A percentile compares a stretch with the other conserved stretches of the same genome.
Conservation (phyloP, 768 basidiomycete species). For the Suillus brevipes region DNA sequence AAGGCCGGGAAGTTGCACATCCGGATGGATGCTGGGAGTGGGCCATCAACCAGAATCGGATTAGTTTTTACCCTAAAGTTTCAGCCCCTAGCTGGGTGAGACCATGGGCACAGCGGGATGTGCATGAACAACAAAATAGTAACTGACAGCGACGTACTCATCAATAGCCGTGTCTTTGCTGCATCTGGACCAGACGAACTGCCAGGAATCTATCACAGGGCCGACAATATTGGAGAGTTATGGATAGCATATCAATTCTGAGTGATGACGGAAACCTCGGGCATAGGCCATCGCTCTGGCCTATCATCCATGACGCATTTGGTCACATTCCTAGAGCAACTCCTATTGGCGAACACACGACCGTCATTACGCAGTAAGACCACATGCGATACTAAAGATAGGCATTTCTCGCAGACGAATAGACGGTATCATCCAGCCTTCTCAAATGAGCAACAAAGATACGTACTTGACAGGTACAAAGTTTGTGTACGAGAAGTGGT, state of each 20-base stretch:
- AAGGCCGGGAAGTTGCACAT: neutral
- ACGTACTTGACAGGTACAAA: neutral
- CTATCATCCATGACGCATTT: neutral
- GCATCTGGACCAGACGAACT: neutral
- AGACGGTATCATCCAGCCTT: neutral
- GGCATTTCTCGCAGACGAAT: neutral
- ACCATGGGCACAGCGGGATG: neutral
- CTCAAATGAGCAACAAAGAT: neutral
- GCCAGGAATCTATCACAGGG: neutral
- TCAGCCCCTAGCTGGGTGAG: neutral
- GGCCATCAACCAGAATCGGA: neutral
- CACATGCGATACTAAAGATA: neutral
- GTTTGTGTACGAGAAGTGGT: neutral
- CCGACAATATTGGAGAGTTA: neutral
- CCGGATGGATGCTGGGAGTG: neutral
- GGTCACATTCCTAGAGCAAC: neutral
- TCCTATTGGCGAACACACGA: neutral
- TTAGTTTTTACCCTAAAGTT: neutral
- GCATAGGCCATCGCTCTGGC: neutral
- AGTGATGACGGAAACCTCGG: neutral
- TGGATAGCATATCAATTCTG: neutral
- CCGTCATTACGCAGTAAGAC: neutral
- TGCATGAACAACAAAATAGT: neutral
- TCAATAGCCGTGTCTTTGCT: neutral
- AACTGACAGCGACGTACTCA: neutral